Percentiles rank a stretch among this genome's conserved stretches.
Evolutionary conservation across 495 filamentous ascomycete species (phyloP).

Genomic region (Trichoderma reesei): DNA sequence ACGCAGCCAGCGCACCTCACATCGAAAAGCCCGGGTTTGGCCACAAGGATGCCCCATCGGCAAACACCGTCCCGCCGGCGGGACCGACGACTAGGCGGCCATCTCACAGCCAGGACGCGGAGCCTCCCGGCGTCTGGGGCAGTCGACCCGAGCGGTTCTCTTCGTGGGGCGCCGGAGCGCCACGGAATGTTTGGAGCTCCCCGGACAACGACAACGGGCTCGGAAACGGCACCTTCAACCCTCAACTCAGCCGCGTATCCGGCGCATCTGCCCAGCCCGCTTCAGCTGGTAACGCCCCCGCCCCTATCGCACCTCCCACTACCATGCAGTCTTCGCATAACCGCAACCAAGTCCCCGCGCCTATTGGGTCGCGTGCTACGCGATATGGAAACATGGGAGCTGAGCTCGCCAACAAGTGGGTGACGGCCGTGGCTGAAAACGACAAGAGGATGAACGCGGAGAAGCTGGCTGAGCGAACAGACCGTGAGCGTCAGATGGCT

Average conservation of each 20-base stretch:
- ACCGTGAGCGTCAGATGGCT: slow-evolving; percentile 22
- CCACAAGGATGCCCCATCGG: not conserved
- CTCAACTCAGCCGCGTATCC: slow-evolving; percentile 43
- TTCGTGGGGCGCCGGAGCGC: slow-evolving; percentile 24
- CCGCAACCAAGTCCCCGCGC: not conserved
- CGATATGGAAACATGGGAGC: not conserved
- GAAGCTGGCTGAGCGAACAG: slow-evolving; percentile 19
- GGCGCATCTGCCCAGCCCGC: slow-evolving; percentile 20
- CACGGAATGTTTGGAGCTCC: slow-evolving; percentile 67
- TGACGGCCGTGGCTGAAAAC: slow-evolving; percentile 4
- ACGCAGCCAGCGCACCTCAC: not conserved
- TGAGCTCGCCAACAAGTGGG: slow-evolving; percentile 9
- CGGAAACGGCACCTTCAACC: slow-evolving; percentile 72
- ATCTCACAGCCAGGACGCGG: slow-evolving; percentile 4
- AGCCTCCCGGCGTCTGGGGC: not conserved
- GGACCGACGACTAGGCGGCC: not conserved
- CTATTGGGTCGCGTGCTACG: slow-evolving; percentile 3
- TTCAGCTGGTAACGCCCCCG: slow-evolving; percentile 23
- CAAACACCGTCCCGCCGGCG: not conserved
- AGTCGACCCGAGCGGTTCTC: slow-evolving; percentile 26
- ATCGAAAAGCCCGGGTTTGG: not conserved
- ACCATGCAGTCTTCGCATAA: not conserved
- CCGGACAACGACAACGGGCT: slow-evolving; percentile 57
- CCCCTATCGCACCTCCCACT: slow-evolving; percentile 32
- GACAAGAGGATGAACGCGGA: slow-evolving; percentile 21